phyloP scores from a whole-genome alignment of 2,329 filamentous ascomycete species.

The Aureobasidium leucospermi region DNA sequence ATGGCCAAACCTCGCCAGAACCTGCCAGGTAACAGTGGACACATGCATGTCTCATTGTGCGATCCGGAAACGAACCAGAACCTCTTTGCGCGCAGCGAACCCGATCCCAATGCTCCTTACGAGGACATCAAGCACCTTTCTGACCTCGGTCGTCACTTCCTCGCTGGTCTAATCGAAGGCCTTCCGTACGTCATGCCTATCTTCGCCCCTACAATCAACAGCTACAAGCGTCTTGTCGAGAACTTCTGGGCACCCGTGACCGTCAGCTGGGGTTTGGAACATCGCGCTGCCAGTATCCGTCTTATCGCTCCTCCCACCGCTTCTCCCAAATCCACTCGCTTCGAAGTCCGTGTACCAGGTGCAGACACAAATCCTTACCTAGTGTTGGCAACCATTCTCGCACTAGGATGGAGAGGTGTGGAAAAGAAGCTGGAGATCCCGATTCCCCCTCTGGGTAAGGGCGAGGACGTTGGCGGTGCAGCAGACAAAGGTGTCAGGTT shows the following conservation, averaged over 20 bases:
- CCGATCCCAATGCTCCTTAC: constrained; percentile 65
- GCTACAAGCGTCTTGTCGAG: constrained; percentile 95
- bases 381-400: constrained; percentile 79
- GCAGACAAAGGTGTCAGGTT: constrained; percentile 67
- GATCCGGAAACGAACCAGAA: constrained; percentile 70
- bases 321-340: constrained; percentile 77
- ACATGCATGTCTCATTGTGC: constrained; percentile 88
- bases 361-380: constrained; percentile 87
- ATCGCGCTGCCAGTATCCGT: constrained; percentile 84
- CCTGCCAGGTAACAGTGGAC: constrained; percentile 87
- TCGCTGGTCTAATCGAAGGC: constrained; percentile 81
- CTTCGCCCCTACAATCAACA: constrained; percentile 90
- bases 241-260: constrained; percentile 99
- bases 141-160: constrained; percentile 83
- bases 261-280: constrained; percentile 93
- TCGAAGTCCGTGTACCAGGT: constrained; percentile 90
- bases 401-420: constrained; percentile 81
- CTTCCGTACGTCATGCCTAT: constrained; percentile 94
- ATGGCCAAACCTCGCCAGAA: constrained; percentile 96
- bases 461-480: constrained; percentile 68
- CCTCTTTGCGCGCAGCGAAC: constrained; percentile 65
- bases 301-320: constrained; percentile 83
- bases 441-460: constrained; percentile 75
- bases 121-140: constrained; percentile 73
- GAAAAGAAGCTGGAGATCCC: constrained; percentile 84